Base-by-base conservation (phyloP, 495 filamentous ascomycete species). In the Niebla homalea region DNA sequence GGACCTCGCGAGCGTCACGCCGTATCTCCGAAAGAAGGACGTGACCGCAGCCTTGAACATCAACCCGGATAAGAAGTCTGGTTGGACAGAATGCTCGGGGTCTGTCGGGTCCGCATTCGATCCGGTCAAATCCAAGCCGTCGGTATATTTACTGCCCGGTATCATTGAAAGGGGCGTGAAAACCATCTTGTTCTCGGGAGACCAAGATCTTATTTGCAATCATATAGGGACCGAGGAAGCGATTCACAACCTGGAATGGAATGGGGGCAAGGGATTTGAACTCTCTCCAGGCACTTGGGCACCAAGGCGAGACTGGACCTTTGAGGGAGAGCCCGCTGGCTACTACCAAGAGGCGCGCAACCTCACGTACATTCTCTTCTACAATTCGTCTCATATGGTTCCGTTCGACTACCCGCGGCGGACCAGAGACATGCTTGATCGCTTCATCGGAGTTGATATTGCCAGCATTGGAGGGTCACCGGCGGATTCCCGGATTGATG, bases 341-440 rank as follows among this genome's bases (percentile, higher is more conserved):
- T 81, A 89, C 60, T 97, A 92, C 68, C 92, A 98, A 68, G 76
- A 85, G 64, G 92, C 92, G 2, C 80, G 93, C 45, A 97, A 97
- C 61, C 67, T 98, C 43, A 98, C 92, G 5, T 98, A 98, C 64
- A 80, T 97, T 12, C 72, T 92, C 25, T 94, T 97, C 67, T 90
- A 94, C 72, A 95, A 97, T 66, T 78, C 86, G 26, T 88, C 82
- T 46, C 92, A 98, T 63, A 98, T 98, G 92, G 92, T 96, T 3
- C 92, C 92, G 5, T 97, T 88, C 62, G 90, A 98, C 63, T 84
- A 82, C 56, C 80, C 93, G 12, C 79, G 88, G 21, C 80, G 89
- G 43, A 85, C 81, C 8, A 79, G 92, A 42, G 92, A 97, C 62
- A 98, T 98, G 93, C 79, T 96, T 10, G 92, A 97, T 64, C 83